A percentile compares a stretch with the other conserved stretches of the same genome.
phyloP scores from a whole-genome alignment of 345 rosid species.

The Trapa bicornis region DNA sequence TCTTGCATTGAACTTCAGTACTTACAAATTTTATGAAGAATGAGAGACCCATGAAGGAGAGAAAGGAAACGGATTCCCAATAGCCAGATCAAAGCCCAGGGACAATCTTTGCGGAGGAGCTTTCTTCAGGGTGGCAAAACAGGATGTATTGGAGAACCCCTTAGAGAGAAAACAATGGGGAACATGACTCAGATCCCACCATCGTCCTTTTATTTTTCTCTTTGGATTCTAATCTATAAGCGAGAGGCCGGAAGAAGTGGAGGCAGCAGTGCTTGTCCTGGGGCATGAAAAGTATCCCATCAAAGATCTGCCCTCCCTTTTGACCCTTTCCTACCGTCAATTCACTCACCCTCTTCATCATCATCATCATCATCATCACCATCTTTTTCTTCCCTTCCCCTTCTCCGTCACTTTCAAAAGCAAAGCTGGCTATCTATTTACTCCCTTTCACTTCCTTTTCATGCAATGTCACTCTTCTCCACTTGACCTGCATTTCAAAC shows the following conservation, averaged over 20 bases:
- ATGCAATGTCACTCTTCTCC: neutral
- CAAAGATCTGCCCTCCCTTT: slow-evolving; percentile 26
- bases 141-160: neutral
- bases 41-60: neutral
- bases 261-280: slow-evolving; percentile 38
- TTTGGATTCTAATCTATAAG: neutral
- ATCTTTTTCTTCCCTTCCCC: slow-evolving; percentile 5
- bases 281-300: slow-evolving; percentile 62
- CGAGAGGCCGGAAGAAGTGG: slow-evolving; percentile 27
- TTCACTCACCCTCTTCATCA: neutral
- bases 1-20: neutral
- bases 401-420: slow-evolving; percentile 18
- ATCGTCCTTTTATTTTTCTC: no score
- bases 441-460: slow-evolving; percentile 13
- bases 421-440: slow-evolving; percentile 19
- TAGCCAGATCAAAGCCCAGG: no score
- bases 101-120: neutral
- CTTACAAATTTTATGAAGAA: neutral
- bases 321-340: slow-evolving; percentile 18
- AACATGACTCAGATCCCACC: neutral
- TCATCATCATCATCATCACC: neutral
- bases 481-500: slow-evolving; percentile 22
- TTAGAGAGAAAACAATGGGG: neutral
- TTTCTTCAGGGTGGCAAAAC: neutral
- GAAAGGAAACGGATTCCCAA: neutral